Conservation (phyloP, 2,329 filamentous ascomycete species). For the Pseudogymnoascus sp. region DNA sequence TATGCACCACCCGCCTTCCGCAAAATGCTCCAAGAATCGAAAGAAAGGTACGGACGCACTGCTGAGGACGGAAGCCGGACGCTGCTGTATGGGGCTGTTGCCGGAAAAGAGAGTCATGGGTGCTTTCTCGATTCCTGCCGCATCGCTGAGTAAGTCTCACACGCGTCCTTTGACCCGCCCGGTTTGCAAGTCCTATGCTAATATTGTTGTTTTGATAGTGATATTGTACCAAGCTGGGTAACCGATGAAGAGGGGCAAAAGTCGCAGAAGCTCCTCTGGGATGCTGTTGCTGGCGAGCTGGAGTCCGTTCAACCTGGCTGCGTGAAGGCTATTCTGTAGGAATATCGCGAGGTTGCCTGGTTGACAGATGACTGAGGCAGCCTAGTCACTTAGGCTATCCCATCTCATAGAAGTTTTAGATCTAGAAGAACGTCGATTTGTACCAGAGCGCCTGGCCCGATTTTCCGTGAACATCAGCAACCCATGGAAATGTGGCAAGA, state of each 20-base stretch:
- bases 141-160: conserved; percentile 17
- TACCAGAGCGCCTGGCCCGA: conserved; percentile 6
- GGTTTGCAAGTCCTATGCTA: background rate
- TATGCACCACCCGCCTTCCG: conserved; percentile 18
- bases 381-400: background rate
- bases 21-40: conserved; percentile 14
- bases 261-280: conserved; percentile 28
- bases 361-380: background rate
- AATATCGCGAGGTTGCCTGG: background rate
- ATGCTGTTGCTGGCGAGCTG: conserved; percentile 26
- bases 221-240: conserved; percentile 17
- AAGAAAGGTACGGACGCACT: conserved; percentile 23
- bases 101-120: conserved; percentile 28
- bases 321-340: conserved; percentile 19
- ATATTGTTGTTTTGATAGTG: conserved; percentile 1
- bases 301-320: conserved; percentile 29
- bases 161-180: background rate
- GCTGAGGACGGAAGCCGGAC: conserved; percentile 30
- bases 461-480: conserved; percentile 22
- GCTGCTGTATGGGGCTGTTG: conserved; percentile 28
- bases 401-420: background rate
- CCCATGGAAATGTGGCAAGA: conserved; percentile 25
- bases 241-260: conserved; percentile 23
- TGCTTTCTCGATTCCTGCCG: conserved; percentile 19
- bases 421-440: background rate